Evolutionary conservation across 768 basidiomycete species (phyloP), one percentile per base, ranked within the genome.

Genomic region (Agaricus sinodeliciosus): DNA sequence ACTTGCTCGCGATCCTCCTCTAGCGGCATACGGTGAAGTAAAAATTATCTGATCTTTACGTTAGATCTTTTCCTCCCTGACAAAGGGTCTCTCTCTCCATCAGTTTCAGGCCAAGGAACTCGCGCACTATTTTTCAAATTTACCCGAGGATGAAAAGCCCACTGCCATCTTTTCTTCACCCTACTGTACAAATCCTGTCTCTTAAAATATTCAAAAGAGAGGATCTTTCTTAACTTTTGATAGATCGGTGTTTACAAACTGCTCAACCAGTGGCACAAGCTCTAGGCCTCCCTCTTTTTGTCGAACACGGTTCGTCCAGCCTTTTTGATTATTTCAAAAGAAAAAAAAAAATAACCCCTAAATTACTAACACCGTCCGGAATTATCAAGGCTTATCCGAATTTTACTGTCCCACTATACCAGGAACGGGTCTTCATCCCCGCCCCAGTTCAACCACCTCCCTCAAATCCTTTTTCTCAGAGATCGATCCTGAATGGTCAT

Each of bases 191-290:
- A 18, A 34, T 3, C 5, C 22, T 39, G 9, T 35, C 18, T 7
- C 37, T 28, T 2, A 0, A 9, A 12, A n/a, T n/a, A n/a, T n/a
- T n/a, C n/a, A n/a, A n/a, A n/a, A n/a, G n/a, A n/a, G n/a, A n/a
- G n/a, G n/a, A 34, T 35, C 7, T 22, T n/a, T 25, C 34, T 16
- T 16, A 16, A 19, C 3, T 11, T 19, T 26, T 12, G 31, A 34
- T 58, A 91, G 89, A 93, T 69, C 86, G 91, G n/a, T 93, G 91
- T 65, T 71, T 93, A 19, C 90, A 94, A 63, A 94, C 91, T 0
- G 69, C 84, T 1, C 71, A 76, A 28, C 90, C 91, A 2, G 68
- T 76, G 2, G 79, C 91, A 13, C 64, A 70, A 36, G 77, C 79
- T 0, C 72, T 93, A 16, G 69, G 72, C 12, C 56, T 91, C 3